Evolutionary conservation across 768 basidiomycete genomes (phyloP), one percentile per base, ranked within the genome.

Genomic region (Agaricus bisporus): DNA sequence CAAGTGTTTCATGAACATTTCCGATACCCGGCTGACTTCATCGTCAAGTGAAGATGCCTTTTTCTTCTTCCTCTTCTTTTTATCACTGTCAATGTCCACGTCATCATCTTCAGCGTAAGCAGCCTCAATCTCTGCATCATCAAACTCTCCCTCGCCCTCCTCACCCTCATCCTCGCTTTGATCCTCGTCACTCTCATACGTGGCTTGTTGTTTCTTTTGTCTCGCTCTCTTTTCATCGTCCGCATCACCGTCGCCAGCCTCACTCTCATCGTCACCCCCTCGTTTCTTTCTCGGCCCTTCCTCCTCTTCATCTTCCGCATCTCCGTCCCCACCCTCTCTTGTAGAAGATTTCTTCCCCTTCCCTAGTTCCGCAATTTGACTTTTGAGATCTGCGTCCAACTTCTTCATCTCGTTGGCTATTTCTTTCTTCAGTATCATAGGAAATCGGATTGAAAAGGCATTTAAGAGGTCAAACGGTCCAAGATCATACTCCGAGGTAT

Each of bases 401-500:
- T 82, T 87, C 71, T 88, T 92, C 77, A 98, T 81, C 72, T 98
- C 95, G 11, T 73, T 68, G 52, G 81, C 70, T 60, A 98, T 87
- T 68, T 98, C 93, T 67, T 85, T 90, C 70, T 88, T 91, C 61
- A 99, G 73, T 41, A 75, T 78, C 11, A 81, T 70, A 8, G 93
- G 88, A 70, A 98, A 97, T 55, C 79, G 85, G 55, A 77, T 73
- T 8, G 78, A 79, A 57, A 98, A 85, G 15, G 79, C 76, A 9
- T 77, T 71, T 46, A 95, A 76, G 51, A 98, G 82, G 62, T 95
- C 88, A 15, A 71, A 61, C 1, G 84, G 77, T 36, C 77, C 76
- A 43, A 95, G 77, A 59, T 88, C 83, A 70, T 97, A 91, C 68
- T 95, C 94, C 37, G 82, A 73, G 48, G 73, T 67, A 64, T 94